Evolutionary conservation across 78 protist species (phyloP).

Genomic region (Dictyostelium firmibasis): DNA sequence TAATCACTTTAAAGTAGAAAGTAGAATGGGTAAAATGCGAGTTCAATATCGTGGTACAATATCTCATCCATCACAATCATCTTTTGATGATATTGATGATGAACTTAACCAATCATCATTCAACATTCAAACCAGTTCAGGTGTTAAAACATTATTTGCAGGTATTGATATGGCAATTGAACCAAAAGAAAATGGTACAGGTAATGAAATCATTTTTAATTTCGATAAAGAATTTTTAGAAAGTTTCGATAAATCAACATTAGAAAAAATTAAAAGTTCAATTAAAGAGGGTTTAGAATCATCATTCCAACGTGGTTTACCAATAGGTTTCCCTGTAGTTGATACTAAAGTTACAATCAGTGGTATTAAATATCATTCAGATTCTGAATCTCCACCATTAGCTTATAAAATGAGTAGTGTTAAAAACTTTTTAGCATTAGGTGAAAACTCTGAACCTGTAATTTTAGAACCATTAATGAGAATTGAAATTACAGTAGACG

Average conservation of each 20-base stretch:
- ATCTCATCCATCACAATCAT: background rate
- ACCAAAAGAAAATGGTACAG: conserved; percentile 39
- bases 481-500: conserved; percentile 50
- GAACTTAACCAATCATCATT: background rate
- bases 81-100: background rate
- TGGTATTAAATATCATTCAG: background rate
- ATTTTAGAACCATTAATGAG: conserved; percentile 76
- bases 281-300: conserved; percentile 36
- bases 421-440: background rate
- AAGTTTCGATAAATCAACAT: background rate
- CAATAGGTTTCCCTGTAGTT: conserved; percentile 59
- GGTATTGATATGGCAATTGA: conserved; percentile 21
- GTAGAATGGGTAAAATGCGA: conserved; percentile 56
- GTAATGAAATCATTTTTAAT: conserved; percentile 18
- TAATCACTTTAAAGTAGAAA: conserved; percentile 63
- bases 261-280: conserved; percentile 18
- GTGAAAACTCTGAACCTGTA: background rate
- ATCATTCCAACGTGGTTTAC: conserved; percentile 63
- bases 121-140: conserved; percentile 22
- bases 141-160: conserved; percentile 18
- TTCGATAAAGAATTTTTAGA: background rate
- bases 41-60: conserved; percentile 67
- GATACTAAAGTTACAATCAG: conserved; percentile 1
- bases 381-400: conserved; percentile 41
- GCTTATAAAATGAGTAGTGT: conserved; percentile 32